These are phyloP conservation scores for Ustilago hordei DNA, from an alignment of 1,284 basidiomycete genomes.

Conservation along the genomic window DNA sequence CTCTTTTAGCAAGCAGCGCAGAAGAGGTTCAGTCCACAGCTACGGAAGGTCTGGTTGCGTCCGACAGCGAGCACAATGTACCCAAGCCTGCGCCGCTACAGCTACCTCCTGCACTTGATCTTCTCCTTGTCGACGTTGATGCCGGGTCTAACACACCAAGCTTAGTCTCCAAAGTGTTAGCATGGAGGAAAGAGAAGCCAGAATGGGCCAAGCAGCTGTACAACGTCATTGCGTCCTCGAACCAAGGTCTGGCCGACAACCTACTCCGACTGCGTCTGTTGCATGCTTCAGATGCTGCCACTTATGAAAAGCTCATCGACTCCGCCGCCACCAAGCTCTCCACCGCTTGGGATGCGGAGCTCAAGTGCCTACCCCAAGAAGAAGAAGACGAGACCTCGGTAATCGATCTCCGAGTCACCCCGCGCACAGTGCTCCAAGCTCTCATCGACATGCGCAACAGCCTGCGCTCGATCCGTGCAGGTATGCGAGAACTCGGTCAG, in stretches of 20 bases:
- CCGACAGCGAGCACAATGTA: slow-evolving; percentile 12
- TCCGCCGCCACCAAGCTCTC: slow-evolving; percentile 61
- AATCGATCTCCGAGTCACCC: slow-evolving; percentile 23
- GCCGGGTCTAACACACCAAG: slow-evolving; percentile 67
- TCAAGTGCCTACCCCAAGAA: slow-evolving; percentile 29
- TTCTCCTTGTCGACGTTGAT: slow-evolving; percentile 67
- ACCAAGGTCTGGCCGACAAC: slow-evolving; percentile 62
- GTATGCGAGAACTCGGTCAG: slow-evolving; percentile 89
- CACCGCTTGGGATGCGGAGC: slow-evolving; percentile 41
- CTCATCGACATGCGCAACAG: slow-evolving; percentile 63
- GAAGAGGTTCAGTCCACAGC: slow-evolving; percentile 49
- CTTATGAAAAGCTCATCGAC: slow-evolving; percentile 62
- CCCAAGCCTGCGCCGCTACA: slow-evolving; percentile 59
- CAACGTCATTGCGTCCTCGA: slow-evolving; percentile 60
- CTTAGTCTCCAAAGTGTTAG: slow-evolving; percentile 64
- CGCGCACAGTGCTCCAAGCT: slow-evolving; percentile 27
- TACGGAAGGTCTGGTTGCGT: slow-evolving; percentile 53
- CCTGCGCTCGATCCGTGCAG: slow-evolving; percentile 78
- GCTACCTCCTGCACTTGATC: slow-evolving; percentile 61
- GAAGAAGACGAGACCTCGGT: slow-evolving; percentile 6
- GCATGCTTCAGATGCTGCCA: slow-evolving; percentile 45
- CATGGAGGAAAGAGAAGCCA: slow-evolving; percentile 61
- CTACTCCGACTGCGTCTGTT: slow-evolving; percentile 57
- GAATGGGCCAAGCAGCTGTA: slow-evolving; percentile 67
- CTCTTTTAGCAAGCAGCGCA: slow-evolving; percentile 18